Base-by-base conservation (phyloP, 352 stramenopile genomes). In the Poterioochromonas sp. region DNA sequence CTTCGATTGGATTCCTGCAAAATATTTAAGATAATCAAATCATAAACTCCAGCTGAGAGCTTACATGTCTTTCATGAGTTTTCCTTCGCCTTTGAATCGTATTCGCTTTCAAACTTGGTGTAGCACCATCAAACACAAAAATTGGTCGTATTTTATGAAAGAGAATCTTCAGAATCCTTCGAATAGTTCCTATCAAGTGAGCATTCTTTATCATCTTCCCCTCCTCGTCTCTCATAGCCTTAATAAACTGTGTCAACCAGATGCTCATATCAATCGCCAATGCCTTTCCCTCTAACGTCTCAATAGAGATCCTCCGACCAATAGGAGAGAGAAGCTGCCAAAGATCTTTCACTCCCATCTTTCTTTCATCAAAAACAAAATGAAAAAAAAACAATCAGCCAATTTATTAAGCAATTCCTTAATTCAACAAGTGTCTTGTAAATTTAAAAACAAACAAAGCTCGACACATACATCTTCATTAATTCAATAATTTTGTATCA, bases 211-310 rank as follows among this genome's bases (percentile, higher is more conserved):
- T 92, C 82, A 97, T 94, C 49, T 91, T 89, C 69, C 95, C 92
- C 15, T 89, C 85, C 54, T 97, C 92, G 69, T 98, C 92, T 54
- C 94, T 89, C 90, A 97, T 98, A 49, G 94, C 95, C 84, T 98
- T 98, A 80, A 99, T 88, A 81, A 99, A 99, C 86, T 99, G 95
- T 35, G 92, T 98, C 76, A 99, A 86, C 96, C 96, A 99, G 83
- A 99, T 99, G 82, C 90, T 97, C 15, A 95, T 94, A 84, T 99
- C 96, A 54, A 99, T 94, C 0, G 96, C 96, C 44, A 99, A 86
- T 41, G 76, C 73, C 78, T 89, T 91, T 51, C 92, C 88, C 64
- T 90, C 87, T n/a, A 99, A 86, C 47, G 94, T 97, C 89, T 99
- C 94, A 70, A 99, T 95, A 82, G 95, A 96, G 60, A 99, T 91